Conservation (phyloP, 75 land plant species). For the Selaginella tamariscina region DNA sequence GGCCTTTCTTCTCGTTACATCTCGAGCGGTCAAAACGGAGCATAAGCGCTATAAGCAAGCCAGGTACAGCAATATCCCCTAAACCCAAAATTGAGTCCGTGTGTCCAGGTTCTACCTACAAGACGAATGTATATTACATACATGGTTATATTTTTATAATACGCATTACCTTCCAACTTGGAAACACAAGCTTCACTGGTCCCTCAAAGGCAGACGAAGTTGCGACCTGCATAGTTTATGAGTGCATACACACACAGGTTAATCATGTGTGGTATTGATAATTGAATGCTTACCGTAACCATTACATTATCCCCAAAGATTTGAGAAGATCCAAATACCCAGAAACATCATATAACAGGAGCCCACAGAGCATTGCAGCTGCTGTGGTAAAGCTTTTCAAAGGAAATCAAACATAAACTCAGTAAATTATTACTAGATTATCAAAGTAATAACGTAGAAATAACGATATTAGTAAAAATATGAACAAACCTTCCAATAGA, state of each 20-base stretch:
- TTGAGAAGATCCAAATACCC: conserved; percentile 46
- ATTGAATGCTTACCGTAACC: conserved; percentile 29
- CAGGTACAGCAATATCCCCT: conserved; percentile 40
- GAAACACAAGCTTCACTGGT: conserved; percentile 41
- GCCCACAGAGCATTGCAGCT: conserved; percentile 36
- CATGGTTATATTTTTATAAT: too few species aligned
- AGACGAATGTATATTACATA: too few species aligned
- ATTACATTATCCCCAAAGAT: conserved; percentile 46
- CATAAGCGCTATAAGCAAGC: conserved; percentile 37
- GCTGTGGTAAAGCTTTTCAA: conserved; percentile 41
- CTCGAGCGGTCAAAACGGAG: conserved; percentile 34
- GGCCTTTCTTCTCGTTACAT: background rate
- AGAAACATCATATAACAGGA: conserved; percentile 45
- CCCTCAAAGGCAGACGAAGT: conserved; percentile 44
- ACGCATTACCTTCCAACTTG: conserved; percentile 24
- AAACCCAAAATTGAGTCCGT: conserved; percentile 34
- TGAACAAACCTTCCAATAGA: conserved; percentile 35
- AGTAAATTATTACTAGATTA: background rate
- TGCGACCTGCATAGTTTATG: conserved; percentile 31
- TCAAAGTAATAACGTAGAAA: conserved; percentile 10
- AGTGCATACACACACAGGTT: background rate
- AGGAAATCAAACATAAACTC: background rate
- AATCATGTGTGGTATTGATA: background rate
- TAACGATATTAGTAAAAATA: background rate
- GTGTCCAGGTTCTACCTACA: conserved; percentile 25